Percentiles rank a stretch among this genome's conserved stretches.
These are phyloP conservation scores for Gaeumannomyces sp. DNA, from an alignment of 2,329 filamentous ascomycete genomes.

Conservation along the genomic window DNA sequence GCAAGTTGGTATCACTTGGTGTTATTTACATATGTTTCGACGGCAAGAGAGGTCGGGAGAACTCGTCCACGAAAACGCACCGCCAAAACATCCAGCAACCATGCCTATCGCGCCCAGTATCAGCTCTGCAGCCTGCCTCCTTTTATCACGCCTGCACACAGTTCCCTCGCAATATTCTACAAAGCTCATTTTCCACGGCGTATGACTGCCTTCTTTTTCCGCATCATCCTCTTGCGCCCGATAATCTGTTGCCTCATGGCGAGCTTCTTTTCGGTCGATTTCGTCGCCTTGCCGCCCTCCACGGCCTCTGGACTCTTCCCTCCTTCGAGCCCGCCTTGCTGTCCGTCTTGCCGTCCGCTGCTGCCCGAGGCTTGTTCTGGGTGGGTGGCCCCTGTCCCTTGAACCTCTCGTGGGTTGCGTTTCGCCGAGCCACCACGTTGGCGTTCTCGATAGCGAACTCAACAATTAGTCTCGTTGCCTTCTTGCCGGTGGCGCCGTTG, in stretches of 20 bases:
- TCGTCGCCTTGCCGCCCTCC: slow-evolving; percentile 11
- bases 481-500: slow-evolving; percentile 31
- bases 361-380: slow-evolving; percentile 14
- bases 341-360: slow-evolving; percentile 24
- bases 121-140: not conserved
- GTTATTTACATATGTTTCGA: not conserved
- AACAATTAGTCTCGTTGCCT: slow-evolving; percentile 83
- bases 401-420: slow-evolving; percentile 49
- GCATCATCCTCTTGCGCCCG: slow-evolving; percentile 73
- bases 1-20: not conserved
- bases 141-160: not conserved
- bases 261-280: slow-evolving; percentile 26
- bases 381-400: slow-evolving; percentile 7
- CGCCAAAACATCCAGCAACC: not conserved
- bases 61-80: not conserved
- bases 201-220: slow-evolving; percentile 55
- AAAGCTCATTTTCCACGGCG: slow-evolving; percentile 19
- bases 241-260: slow-evolving; percentile 68
- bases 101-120: not conserved
- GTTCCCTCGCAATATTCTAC: not conserved
- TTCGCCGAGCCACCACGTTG: slow-evolving; percentile 80
- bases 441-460: slow-evolving; percentile 99
- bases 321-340: slow-evolving; percentile 20
- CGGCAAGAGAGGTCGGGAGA: not conserved
- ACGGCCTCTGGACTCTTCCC: slow-evolving; percentile 18